Conservation (phyloP, 2,329 filamentous ascomycete species). For the Beauveria brongniartii region DNA sequence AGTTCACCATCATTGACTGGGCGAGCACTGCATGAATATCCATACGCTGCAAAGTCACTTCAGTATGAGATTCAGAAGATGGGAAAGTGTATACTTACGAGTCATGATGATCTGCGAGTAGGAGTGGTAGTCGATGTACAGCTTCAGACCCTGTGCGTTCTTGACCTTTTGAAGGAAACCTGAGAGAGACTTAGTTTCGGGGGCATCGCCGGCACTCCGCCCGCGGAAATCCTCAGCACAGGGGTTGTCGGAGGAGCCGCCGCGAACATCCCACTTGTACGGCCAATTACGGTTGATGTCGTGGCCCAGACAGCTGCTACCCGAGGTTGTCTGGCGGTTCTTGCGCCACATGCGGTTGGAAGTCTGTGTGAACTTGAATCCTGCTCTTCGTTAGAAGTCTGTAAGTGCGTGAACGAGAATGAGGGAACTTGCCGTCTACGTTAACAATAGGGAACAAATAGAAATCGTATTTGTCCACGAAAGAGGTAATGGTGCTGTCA, state of each 20-base stretch:
- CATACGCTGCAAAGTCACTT: conserved; percentile 46
- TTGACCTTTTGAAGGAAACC: conserved; percentile 26
- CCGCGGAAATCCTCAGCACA: conserved; percentile 44
- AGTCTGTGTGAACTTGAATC: conserved; percentile 51
- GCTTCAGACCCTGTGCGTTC: conserved; percentile 40
- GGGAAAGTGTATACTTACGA: conserved; percentile 36
- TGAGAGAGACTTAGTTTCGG: conserved; percentile 43
- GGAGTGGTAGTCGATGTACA: conserved; percentile 59
- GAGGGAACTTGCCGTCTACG: conserved; percentile 41
- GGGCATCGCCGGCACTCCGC: conserved; percentile 33
- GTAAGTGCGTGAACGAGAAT: too few relatives aligned
- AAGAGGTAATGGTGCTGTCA: conserved; percentile 28
- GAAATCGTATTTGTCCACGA: conserved; percentile 57
- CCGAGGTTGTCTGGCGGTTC: conserved; percentile 38
- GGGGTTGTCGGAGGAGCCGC: conserved; percentile 43
- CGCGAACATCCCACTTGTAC: conserved; percentile 41
- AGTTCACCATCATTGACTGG: conserved; percentile 40
- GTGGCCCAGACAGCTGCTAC: conserved; percentile 38
- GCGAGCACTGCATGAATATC: conserved; percentile 45
- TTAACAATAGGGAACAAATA: conserved; percentile 58
- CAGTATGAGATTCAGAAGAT: conserved; percentile 37
- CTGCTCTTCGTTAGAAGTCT: conserved; percentile 20
- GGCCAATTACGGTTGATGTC: conserved; percentile 57
- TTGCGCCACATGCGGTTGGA: conserved; percentile 54
- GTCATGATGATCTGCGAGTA: conserved; percentile 53